Conservation (phyloP, 2,329 filamentous ascomycete genomes). For the Verticillium isaacii region DNA sequence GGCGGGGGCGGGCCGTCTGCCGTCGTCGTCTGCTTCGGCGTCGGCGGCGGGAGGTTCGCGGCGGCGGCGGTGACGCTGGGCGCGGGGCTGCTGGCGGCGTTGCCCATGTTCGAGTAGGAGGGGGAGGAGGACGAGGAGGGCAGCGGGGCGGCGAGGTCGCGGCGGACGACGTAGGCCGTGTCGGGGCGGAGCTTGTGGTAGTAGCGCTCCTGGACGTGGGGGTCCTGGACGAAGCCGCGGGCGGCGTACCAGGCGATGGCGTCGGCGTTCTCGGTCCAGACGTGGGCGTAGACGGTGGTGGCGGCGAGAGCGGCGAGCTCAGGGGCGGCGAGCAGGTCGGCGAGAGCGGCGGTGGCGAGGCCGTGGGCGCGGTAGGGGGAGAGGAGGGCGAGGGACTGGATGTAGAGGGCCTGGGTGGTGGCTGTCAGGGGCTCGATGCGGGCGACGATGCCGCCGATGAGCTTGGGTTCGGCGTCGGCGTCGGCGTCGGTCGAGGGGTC, state of each 20-base stretch:
- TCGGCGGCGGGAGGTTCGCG: conserved; percentile 22
- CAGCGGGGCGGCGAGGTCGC: conserved; percentile 28
- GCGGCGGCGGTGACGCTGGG: conserved; percentile 22
- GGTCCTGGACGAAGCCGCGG: conserved; percentile 49
- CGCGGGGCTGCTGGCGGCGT: conserved; percentile 4
- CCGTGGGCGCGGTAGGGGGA: conserved; percentile 59
- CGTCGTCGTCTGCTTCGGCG: not conserved
- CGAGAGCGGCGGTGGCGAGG: conserved; percentile 52
- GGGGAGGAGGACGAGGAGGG: conserved; percentile 10
- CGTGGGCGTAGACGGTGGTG: conserved; percentile 54
- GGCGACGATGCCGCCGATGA: conserved; percentile 59
- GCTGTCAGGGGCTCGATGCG: conserved; percentile 49
- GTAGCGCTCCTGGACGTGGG: conserved; percentile 48
- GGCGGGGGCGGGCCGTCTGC: conserved; percentile 15
- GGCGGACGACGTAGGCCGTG: conserved; percentile 55
- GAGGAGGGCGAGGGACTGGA: conserved; percentile 59
- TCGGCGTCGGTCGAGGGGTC: conserved; percentile 26
- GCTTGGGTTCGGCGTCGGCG: conserved; percentile 32
- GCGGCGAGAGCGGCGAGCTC: conserved; percentile 28
- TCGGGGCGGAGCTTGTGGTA: conserved; percentile 58
- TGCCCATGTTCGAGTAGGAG: conserved; percentile 7
- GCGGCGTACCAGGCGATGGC: conserved; percentile 58
- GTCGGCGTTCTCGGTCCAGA: conserved; percentile 63
- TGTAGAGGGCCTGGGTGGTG: conserved; percentile 49
- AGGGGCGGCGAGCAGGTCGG: conserved; percentile 41